Conservation (phyloP, 2,329 filamentous ascomycete genomes). For the Penicillium aurantiogriseum region DNA sequence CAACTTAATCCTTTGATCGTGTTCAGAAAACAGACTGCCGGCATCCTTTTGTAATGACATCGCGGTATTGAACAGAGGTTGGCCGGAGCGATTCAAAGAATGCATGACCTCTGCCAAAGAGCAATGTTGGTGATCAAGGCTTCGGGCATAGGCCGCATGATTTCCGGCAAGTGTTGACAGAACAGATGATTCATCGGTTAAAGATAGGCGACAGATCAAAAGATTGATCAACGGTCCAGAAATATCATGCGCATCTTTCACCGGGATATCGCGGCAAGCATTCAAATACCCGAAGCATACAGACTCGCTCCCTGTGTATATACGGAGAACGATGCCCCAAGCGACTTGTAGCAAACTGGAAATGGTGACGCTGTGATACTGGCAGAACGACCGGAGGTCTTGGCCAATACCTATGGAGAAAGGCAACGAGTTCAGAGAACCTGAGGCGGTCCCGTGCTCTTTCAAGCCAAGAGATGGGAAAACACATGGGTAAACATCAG, state of each 20-base stretch:
- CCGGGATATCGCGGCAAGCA: slow-evolving; percentile 5
- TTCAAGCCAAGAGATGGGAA: slow-evolving; percentile 3
- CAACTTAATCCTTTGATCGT: background rate
- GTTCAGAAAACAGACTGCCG: background rate
- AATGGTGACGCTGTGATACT: background rate
- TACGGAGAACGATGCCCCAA: slow-evolving; percentile 1
- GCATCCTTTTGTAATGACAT: slow-evolving; percentile 17
- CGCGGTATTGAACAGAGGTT: slow-evolving; percentile 22
- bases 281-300: slow-evolving; percentile 8
- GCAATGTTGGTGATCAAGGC: slow-evolving; percentile 15
- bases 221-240: slow-evolving; percentile 6
- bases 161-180: background rate
- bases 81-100: slow-evolving; percentile 10
- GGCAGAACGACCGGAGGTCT: background rate
- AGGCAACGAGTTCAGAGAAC: background rate
- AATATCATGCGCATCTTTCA: background rate
- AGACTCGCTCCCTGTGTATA: background rate
- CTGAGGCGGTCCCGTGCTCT: too few species aligned
- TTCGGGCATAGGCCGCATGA: background rate
- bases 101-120: slow-evolving; percentile 17
- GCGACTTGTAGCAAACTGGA: slow-evolving; percentile 1
- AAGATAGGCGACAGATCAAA: background rate
- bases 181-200: background rate
- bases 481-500: slow-evolving; percentile 2
- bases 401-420: background rate